phyloP scores from a whole-genome alignment of 805 yeast species.

The Cyberlindnera mrakii region DNA sequence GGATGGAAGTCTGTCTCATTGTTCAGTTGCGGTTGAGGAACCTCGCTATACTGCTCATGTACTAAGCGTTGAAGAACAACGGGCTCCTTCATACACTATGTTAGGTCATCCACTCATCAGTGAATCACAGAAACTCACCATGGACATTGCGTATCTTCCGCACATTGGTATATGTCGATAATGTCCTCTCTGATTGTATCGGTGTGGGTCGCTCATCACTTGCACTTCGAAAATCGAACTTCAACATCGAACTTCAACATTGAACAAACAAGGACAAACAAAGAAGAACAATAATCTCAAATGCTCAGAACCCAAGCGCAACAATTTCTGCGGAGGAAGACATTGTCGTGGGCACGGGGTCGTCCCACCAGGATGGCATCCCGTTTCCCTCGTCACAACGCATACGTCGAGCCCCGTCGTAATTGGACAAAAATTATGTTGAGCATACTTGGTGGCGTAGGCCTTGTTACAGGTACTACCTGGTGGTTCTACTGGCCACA shows the following conservation, averaged over 20 bases:
- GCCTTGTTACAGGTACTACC: constrained; percentile 20
- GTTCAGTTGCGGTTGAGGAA: neutral
- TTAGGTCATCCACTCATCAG: too few species aligned
- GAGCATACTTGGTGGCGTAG: constrained; percentile 19
- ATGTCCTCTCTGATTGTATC: neutral
- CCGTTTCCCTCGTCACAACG: constrained; percentile 7
- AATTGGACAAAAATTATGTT: constrained; percentile 16
- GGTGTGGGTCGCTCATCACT: neutral
- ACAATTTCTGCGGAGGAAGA: neutral
- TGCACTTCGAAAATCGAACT: neutral
- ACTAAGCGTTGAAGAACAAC: constrained; percentile 8
- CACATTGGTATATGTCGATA: constrained; percentile 37
- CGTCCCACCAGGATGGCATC: constrained; percentile 6
- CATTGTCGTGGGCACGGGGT: neutral
- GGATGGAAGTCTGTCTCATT: constrained; percentile 4
- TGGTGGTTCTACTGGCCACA: constrained; percentile 56
- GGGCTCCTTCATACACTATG: constrained; percentile 8
- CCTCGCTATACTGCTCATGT: constrained; percentile 2
- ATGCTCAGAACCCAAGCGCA: neutral
- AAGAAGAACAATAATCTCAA: too few species aligned
- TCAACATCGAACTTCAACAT: neutral
- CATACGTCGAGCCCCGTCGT: constrained; percentile 9
- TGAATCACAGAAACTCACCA: constrained; percentile 26
- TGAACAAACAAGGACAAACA: too few species aligned
- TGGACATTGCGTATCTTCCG: constrained; percentile 51